These are phyloP conservation scores for Xerocomellus dryophilus DNA, from an alignment of 768 basidiomycete genomes.

Conservation along the genomic window DNA sequence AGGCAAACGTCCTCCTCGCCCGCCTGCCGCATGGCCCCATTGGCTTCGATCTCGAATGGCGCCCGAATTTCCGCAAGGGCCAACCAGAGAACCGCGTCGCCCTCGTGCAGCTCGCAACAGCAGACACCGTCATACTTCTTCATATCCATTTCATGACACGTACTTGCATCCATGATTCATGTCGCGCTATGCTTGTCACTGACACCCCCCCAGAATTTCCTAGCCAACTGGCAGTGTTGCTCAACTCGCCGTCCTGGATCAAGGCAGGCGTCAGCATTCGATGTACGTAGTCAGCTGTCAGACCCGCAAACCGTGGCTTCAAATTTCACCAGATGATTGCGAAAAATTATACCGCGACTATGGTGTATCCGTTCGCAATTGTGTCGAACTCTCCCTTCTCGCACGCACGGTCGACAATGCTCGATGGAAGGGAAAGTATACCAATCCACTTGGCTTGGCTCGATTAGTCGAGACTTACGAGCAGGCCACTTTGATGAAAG, in stretches of 20 bases:
- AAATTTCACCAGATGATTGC: slow-evolving; percentile 53
- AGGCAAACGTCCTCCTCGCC: slow-evolving; percentile 23
- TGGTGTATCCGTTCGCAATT: slow-evolving; percentile 45
- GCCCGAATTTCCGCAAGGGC: slow-evolving; percentile 55
- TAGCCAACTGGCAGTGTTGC: slow-evolving; percentile 44
- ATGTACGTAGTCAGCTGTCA: slow-evolving; percentile 37
- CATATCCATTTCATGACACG: slow-evolving; percentile 62
- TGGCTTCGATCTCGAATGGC: slow-evolving; percentile 84
- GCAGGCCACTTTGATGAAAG: slow-evolving; percentile 51
- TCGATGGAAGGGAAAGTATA: slow-evolving; percentile 71
- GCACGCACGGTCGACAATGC: slow-evolving; percentile 68
- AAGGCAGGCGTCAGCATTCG: slow-evolving; percentile 79
- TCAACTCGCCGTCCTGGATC: slow-evolving; percentile 49
- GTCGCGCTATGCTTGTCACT: background rate
- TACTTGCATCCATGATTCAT: slow-evolving; percentile 13
- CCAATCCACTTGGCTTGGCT: slow-evolving; percentile 56
- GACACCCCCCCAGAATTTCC: slow-evolving; percentile 47
- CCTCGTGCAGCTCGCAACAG: slow-evolving; percentile 67
- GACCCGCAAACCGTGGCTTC: background rate
- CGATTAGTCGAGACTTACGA: slow-evolving; percentile 64
- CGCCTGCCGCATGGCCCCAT: slow-evolving; percentile 29
- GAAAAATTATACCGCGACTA: slow-evolving; percentile 55
- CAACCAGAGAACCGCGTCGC: slow-evolving; percentile 63
- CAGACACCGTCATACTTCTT: slow-evolving; percentile 54
- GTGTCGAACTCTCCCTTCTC: slow-evolving; percentile 66